Evolutionary conservation across 768 basidiomycete genomes (phyloP), one percentile per base, ranked within the genome.

Genomic region (Amanita molliuscula): DNA sequence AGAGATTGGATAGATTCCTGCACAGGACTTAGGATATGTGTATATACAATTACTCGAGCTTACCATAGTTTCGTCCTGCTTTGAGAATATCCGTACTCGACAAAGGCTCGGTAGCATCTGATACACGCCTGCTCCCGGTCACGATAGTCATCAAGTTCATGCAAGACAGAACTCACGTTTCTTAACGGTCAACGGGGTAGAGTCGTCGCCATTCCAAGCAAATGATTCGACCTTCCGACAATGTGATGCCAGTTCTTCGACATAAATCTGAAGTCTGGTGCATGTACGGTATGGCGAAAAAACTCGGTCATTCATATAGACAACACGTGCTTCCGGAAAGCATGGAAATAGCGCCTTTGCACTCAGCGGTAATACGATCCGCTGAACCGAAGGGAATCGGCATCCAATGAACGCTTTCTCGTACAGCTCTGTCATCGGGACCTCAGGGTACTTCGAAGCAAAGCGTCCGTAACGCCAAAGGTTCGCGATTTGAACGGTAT

Each of bases 401-500:
- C 37, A 47, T 8, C 33, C 46, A 25, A 21, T 0, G 25, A 37
- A 47, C 6, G 46, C 46, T 4, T 35, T n/a, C 46, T 16, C 1
- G n/a, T 6, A 23, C 21, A 47, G 16, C 3, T 21, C 36, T 4
- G 46, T 36, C 3, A 31, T 13, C 13, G n/a, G 1, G 3, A 21
- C 21, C 3, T 2, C 0, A 3, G 23, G 20, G 6, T 13, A 15
- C 15, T 15, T 2, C 7, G 15, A 13, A 25, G 41, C 3, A 6
- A 2, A 9, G 20, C 1, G 3, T 21, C 26, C 11, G 6, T 2
- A 21, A 20, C 9, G 15, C 1, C 3, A 10, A 47, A 8, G 3
- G 26, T 10, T 15, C 13, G 18, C 5, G 20, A 51, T 16, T 23
- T 59, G 58, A 9, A 65, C 26, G 29, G 60, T 62, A 20, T 59